Base-by-base conservation (phyloP, 2,329 filamentous ascomycete species). In the Bipolaris oryzae region DNA sequence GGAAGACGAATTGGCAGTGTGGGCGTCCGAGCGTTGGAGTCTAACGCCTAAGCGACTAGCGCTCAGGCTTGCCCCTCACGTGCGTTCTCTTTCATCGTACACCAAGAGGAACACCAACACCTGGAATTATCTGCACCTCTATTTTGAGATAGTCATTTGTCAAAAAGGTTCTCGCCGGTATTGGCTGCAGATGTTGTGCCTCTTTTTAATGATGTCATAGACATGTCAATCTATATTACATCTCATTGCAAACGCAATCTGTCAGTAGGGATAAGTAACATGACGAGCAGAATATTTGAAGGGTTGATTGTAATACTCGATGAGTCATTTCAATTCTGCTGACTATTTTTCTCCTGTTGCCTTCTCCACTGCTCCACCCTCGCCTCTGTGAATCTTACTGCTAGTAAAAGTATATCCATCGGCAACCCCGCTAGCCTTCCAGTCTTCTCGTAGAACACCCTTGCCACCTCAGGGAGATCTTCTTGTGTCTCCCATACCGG, bases 381-480 rank as follows among this genome's bases (percentile, higher is more conserved):
- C 25, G 59, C 67, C 50, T 88, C 85, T 0, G 80, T 77, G 34
- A 78, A 73, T 43, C 76, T 78, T 0, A 87, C 83, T 15, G 80
- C 81, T 53, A 73, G 74, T 13, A 85, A 67, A 41, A 87, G 72
- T 34, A 78, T 80, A 23, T 79, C 73, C 43, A 86, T 58, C 10
- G 80, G 80, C 33, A 85, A 63, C 6, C 82, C 85, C 6, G 79
- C 79, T 15, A 82, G 67, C 57, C 76, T 77, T 9, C 84, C 83
- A 10, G 79, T 82, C 45, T 79, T 74, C 55, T 82, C 76, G 63
- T 84, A 84, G 55, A 88, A 84, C 0, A 68, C 54, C 50, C 72
- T 80, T 16, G 79, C 81, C 13, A 66, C 64, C 5, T 77, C 74
- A 15, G 79, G 74, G 25, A 87, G 69, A 25, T 84, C 80, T 2